A percentile compares a stretch with the other conserved stretches of the same genome.
Evolutionary conservation across 2,329 filamentous ascomycete genomes (phyloP).

Genomic region (Neoarthrinium moseri): DNA sequence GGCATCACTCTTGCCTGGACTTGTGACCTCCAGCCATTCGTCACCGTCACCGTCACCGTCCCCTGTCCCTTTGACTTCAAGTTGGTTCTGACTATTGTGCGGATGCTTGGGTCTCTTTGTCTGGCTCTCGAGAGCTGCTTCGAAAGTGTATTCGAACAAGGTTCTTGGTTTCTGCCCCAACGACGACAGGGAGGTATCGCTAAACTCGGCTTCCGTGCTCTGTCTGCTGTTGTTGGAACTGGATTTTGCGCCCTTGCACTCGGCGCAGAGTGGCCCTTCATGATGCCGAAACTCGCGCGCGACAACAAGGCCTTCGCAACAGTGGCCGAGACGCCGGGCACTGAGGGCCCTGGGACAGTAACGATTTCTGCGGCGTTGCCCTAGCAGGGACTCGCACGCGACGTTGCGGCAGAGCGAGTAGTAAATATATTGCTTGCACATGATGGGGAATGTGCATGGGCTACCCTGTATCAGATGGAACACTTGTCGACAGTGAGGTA

Average conservation of each 20-base stretch:
- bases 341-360: not conserved
- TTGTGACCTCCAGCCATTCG: not conserved
- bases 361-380: not conserved
- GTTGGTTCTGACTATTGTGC: not conserved
- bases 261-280: not conserved
- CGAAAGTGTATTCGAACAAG: not conserved
- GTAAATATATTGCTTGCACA: constrained; percentile 3
- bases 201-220: not conserved
- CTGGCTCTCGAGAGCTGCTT: not conserved
- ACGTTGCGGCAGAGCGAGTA: not conserved
- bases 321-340: not conserved
- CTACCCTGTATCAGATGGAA: not conserved
- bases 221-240: too few relatives aligned
- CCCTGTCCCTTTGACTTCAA: not conserved
- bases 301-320: not conserved
- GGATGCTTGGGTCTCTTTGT: not conserved
- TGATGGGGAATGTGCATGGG: not conserved
- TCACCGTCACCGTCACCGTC: not conserved
- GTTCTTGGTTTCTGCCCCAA: too few relatives aligned
- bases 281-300: not conserved
- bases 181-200: too few relatives aligned
- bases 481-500: too few relatives aligned
- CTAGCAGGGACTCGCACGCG: not conserved
- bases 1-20: not conserved
- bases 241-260: too few relatives aligned